A percentile compares a stretch with the other conserved stretches of the same genome.
Evolutionary conservation across 2,329 filamentous ascomycete genomes (phyloP).

Genomic region (Bipolaris cookei): DNA sequence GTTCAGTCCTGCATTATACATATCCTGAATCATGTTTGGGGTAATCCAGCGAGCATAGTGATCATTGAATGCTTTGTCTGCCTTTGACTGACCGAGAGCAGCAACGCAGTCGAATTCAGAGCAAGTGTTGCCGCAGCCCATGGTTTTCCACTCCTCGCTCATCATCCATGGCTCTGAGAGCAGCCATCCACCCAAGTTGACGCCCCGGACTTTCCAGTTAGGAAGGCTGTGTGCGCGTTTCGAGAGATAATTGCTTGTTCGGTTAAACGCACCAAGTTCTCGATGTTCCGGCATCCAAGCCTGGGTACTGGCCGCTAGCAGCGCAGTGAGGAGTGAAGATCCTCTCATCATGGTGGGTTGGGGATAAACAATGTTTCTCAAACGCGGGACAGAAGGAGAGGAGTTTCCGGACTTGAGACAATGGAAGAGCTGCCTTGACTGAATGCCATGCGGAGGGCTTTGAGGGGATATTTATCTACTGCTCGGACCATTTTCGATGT

Average conservation of each 20-base stretch:
- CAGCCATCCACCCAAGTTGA: constrained; percentile 62
- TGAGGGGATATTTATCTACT: constrained; percentile 1
- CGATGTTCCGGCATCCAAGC: constrained; percentile 15
- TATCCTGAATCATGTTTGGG: constrained; percentile 56
- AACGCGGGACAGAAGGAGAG: neutral
- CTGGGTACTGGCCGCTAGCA: constrained; percentile 13
- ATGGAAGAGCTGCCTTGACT: neutral
- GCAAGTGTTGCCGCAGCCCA: constrained; percentile 54
- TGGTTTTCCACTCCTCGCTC: constrained; percentile 53
- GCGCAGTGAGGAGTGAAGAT: constrained; percentile 4
- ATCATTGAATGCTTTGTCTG: constrained; percentile 55
- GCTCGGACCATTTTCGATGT: neutral
- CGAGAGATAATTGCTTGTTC: constrained; percentile 7
- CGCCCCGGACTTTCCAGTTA: constrained; percentile 58
- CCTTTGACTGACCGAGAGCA: constrained; percentile 55
- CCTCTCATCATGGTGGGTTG: neutral
- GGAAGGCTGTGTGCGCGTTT: constrained; percentile 13
- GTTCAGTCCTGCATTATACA: constrained; percentile 59
- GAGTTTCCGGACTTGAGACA: neutral
- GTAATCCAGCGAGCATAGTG: constrained; percentile 62
- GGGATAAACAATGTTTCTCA: neutral
- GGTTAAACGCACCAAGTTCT: constrained; percentile 12
- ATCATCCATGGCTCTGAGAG: constrained; percentile 64
- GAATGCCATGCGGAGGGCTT: neutral
- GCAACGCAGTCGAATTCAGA: constrained; percentile 64